A percentile compares a stretch with the other conserved stretches of the same genome.
phyloP scores from a whole-genome alignment of 345 rosid species.

The Ailanthus altissimus region DNA sequence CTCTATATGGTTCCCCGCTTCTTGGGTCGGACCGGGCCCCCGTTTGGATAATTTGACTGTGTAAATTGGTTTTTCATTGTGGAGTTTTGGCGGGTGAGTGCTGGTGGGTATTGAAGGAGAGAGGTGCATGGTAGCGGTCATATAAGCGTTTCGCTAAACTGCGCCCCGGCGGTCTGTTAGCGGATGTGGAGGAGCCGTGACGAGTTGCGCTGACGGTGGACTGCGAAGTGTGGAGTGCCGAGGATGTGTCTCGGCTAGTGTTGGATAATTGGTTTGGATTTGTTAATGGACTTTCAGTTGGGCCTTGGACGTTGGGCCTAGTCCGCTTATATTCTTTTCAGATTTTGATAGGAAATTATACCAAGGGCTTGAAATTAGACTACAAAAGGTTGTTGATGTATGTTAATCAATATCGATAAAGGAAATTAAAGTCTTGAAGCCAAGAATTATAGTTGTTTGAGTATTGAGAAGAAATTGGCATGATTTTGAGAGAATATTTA shows the following conservation, averaged over 20 bases:
- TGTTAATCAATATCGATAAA: no score
- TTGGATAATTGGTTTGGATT: background rate
- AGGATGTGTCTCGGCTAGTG: no score
- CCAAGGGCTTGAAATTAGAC: no score
- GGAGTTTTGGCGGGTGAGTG: slow-evolving; percentile 43
- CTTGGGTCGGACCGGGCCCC: slow-evolving; percentile 22
- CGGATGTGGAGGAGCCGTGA: background rate
- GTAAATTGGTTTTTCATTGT: slow-evolving; percentile 8
- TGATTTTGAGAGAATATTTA: no score
- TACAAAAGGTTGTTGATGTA: no score
- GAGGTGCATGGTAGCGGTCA: background rate
- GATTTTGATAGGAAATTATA: no score
- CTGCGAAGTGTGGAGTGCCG: background rate
- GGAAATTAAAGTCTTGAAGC: no score
- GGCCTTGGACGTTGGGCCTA: background rate
- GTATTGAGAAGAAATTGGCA: no score
- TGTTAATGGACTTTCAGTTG: background rate
- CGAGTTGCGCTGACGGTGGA: background rate
- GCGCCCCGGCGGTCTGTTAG: background rate
- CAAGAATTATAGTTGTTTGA: no score
- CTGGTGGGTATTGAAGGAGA: slow-evolving; percentile 24
- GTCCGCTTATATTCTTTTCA: no score
- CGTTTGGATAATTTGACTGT: slow-evolving; percentile 24
- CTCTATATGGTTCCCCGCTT: slow-evolving; percentile 43
- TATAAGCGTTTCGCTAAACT: slow-evolving; percentile 20